phyloP scores from a whole-genome alignment of 2,329 filamentous ascomycete genomes.

The Uncinocarpus reesii region DNA sequence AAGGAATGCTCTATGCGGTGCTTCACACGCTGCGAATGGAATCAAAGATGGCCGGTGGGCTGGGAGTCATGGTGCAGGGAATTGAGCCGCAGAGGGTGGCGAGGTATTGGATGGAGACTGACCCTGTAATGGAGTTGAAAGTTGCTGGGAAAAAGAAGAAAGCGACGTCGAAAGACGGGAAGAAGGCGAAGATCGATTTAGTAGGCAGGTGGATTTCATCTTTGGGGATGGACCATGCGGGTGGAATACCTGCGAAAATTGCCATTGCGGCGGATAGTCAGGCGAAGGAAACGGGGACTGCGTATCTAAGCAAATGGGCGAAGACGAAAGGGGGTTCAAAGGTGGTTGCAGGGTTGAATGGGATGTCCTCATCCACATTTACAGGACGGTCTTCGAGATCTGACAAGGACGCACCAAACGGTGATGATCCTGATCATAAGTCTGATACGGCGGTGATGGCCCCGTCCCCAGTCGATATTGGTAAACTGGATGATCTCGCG shows the following conservation, averaged over 20 bases:
- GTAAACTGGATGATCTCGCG: constrained; percentile 72
- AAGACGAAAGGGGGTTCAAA: constrained; percentile 13
- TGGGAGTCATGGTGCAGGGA: constrained; percentile 39
- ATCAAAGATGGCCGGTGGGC: constrained; percentile 22
- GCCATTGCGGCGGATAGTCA: constrained; percentile 18
- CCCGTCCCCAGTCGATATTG: constrained; percentile 16
- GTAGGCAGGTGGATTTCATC: constrained; percentile 45
- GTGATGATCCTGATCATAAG: constrained; percentile 1
- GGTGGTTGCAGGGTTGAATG: too few relatives aligned
- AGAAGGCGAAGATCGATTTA: constrained; percentile 52
- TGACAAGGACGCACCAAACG: neutral
- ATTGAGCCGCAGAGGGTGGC: constrained; percentile 48
- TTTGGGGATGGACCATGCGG: neutral
- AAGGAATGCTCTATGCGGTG: constrained; percentile 68
- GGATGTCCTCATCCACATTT: neutral
- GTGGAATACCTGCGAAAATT: constrained; percentile 25
- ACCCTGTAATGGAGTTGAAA: constrained; percentile 10
- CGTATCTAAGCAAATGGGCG: constrained; percentile 26
- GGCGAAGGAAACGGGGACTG: constrained; percentile 21
- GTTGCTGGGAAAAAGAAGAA: constrained; percentile 14
- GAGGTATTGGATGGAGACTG: constrained; percentile 44
- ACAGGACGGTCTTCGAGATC: constrained; percentile 15
- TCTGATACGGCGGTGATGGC: constrained; percentile 12
- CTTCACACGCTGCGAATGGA: constrained; percentile 47
- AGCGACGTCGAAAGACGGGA: constrained; percentile 26